Evolutionary conservation across 345 rosid species (phyloP).

Genomic region (Eucalyptus shirleyi): DNA sequence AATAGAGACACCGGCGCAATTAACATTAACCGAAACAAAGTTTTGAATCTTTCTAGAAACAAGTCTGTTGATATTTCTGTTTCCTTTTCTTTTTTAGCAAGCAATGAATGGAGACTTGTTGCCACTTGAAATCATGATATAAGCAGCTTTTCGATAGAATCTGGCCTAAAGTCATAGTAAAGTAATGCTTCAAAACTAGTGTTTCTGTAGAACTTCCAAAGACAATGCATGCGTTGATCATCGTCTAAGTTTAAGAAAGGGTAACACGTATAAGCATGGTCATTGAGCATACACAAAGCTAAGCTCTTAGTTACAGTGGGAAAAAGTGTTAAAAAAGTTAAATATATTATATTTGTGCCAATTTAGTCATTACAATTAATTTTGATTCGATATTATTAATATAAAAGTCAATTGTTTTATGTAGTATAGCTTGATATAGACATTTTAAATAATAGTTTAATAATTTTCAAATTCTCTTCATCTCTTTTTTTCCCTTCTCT

Average conservation of each 20-base stretch:
- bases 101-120: background rate
- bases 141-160: background rate
- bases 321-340: too few species aligned
- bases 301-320: background rate
- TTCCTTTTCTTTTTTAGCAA: background rate
- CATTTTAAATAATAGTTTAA: too few species aligned
- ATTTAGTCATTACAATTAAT: too few species aligned
- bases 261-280: background rate
- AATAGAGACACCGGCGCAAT: background rate
- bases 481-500: background rate
- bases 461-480: too few species aligned
- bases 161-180: background rate
- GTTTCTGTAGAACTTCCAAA: background rate
- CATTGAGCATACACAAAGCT: background rate
- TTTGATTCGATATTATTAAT: fast-evolving
- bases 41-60: background rate
- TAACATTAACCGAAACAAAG: background rate
- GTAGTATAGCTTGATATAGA: fast-evolving
- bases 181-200: background rate
- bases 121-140: background rate
- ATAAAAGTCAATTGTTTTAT: too few species aligned
- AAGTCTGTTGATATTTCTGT: background rate
- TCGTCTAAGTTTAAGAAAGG: background rate
- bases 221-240: background rate
- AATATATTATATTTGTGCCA: too few species aligned